Evolutionary conservation across 148 eudicot species (phyloP), one percentile per base, ranked within the genome.

Genomic region (Talinum fruticosum): DNA sequence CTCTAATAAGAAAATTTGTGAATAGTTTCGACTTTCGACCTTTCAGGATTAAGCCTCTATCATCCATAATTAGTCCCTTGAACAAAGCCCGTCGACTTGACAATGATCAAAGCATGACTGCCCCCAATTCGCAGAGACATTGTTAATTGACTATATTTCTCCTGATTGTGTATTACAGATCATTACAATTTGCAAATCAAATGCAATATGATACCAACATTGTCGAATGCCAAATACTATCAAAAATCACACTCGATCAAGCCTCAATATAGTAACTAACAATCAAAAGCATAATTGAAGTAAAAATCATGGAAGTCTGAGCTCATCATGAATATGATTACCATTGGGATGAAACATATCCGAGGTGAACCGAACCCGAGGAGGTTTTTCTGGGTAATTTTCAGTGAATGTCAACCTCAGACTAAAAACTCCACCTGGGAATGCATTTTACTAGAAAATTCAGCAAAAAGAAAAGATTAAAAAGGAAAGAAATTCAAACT

Each of bases 331-430:
- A 30, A 49, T 23, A 4, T 51, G 19, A 26, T 12, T 83, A 83
- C 85, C 85, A 75, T 83, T 83, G 15, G 85, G 85, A 53, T 79
- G 85, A 72, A 83, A 83, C 6, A 83, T 75, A 14, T 83, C 85
- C 2, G 85, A 83, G 33, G 85, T 83, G 69, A 83, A 83, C 7
- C 85, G 82, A 75, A 71, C 85, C 8, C 85, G 76, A 64, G 85
- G 85, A 19, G 85, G 85, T 66, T 78, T 82, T 35, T 72, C 85
- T 64, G 85, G 85, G 71, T 82, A 82, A 69, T 72, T 79, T 51
- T 69, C 82, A 23, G 41, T 71, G 45, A 83, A 83, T 70, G 85
- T 83, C 85, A 83, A 19, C 79, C 85, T 71, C 32, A 83, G 49
- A 79, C 85, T 65, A 66, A 83, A 83, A 35, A 83, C 79, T 21